Percentiles rank a stretch among this genome's conserved stretches.
Conservation (phyloP, 106 monocot species). For the Agapanthus africanus region DNA sequence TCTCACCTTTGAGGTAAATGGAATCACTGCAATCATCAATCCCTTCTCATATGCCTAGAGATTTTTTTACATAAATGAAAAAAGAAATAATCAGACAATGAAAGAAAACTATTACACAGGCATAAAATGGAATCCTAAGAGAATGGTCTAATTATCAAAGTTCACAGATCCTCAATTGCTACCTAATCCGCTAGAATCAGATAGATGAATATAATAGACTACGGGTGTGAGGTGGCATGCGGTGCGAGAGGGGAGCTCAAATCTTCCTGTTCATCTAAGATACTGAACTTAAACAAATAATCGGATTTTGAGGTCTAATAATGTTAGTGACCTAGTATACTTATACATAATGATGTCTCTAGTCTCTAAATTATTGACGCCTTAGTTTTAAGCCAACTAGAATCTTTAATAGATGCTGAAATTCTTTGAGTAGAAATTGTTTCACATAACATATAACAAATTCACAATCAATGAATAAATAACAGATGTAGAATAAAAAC, state of each 20-base stretch:
- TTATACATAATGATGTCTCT: not conserved
- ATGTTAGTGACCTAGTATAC: not conserved
- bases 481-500: not conserved
- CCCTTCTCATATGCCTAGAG: conserved; percentile 96
- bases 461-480: not conserved
- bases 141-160: not conserved
- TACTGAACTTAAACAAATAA: not conserved
- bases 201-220: not conserved
- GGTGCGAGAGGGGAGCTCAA: not conserved
- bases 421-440: not conserved
- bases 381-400: not conserved
- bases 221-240: not conserved
- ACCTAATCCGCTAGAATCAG: not conserved
- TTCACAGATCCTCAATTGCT: too few species aligned
- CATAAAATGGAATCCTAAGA: not conserved
- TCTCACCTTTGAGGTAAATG: conserved; percentile 94
- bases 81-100: conserved; percentile 8
- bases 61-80: conserved; percentile 15
- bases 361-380: too few species aligned
- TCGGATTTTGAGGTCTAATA: not conserved
- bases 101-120: conserved; percentile 8
- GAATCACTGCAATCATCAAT: conserved; percentile 97
- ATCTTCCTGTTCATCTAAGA: not conserved
- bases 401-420: not conserved
- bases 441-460: not conserved